Conservation (phyloP, 2,329 filamentous ascomycete genomes). For the Lecanicillium sp. region DNA sequence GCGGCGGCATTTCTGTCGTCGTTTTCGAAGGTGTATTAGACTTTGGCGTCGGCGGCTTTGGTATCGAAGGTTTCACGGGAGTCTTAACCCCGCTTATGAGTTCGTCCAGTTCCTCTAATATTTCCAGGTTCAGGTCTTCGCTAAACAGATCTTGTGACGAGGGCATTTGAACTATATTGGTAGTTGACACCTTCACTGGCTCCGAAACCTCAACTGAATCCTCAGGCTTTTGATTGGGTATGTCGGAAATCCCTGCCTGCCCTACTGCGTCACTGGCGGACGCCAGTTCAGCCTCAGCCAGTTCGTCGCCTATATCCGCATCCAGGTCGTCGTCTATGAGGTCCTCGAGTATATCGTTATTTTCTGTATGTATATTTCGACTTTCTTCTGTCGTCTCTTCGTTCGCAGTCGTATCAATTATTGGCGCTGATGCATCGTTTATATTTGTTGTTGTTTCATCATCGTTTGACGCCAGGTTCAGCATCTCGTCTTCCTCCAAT, state of each 20-base stretch:
- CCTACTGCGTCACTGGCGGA: too few species aligned
- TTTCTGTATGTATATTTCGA: background rate
- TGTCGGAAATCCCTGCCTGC: too few species aligned
- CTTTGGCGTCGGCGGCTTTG: background rate
- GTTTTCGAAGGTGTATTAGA: background rate
- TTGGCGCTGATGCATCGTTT: too few species aligned
- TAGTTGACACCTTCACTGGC: too few species aligned
- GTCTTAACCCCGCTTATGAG: slow-evolving; percentile 4
- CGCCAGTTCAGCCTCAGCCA: too few species aligned
- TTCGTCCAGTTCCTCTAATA: slow-evolving; percentile 16
- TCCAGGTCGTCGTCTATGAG: background rate
- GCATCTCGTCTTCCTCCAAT: background rate
- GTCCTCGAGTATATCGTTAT: background rate
- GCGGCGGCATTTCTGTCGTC: background rate
- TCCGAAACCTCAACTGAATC: too few species aligned
- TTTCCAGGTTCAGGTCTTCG: slow-evolving; percentile 22
- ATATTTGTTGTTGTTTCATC: background rate
- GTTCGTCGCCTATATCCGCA: too few species aligned
- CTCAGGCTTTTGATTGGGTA: too few species aligned
- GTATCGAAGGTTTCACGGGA: background rate
- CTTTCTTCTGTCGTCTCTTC: background rate
- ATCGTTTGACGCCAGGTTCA: too few species aligned
- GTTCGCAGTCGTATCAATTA: background rate
- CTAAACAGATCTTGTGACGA: slow-evolving; percentile 16
- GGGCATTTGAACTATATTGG: too few species aligned